A percentile compares a stretch with the other conserved stretches of the same genome.
These are phyloP conservation scores for Incumbomyces delicatus DNA, from an alignment of 2,329 filamentous ascomycete species.

Conservation along the genomic window DNA sequence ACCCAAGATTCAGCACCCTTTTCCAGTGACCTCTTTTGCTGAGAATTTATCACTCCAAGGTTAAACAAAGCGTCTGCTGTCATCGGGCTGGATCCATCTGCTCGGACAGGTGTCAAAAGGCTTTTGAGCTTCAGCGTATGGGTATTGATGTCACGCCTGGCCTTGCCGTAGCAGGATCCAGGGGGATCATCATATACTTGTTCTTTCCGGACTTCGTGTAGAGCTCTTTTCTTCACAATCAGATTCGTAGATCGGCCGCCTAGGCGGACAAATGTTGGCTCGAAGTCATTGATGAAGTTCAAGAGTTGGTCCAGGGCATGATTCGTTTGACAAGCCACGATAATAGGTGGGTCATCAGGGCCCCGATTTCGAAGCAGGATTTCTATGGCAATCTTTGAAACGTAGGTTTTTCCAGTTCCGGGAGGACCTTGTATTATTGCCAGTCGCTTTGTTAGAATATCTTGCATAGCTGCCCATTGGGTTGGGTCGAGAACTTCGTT, in stretches of 20 bases:
- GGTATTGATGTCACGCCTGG: conserved; percentile 30
- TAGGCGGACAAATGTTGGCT: conserved; percentile 53
- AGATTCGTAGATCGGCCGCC: conserved; percentile 61
- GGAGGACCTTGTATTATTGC: conserved; percentile 79
- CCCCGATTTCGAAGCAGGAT: conserved; percentile 53
- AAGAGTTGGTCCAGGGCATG: conserved; percentile 81
- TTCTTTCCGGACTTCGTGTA: conserved; percentile 51
- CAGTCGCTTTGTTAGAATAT: conserved; percentile 62
- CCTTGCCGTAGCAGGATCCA: conserved; percentile 32
- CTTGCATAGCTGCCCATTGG: conserved; percentile 57
- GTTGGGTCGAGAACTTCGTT: conserved; percentile 54
- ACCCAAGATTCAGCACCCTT: conserved; percentile 38
- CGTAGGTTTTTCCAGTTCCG: conserved; percentile 69
- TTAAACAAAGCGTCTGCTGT: conserved; percentile 45
- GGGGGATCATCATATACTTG: conserved; percentile 26
- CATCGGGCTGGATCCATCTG: conserved; percentile 36
- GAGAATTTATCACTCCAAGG: conserved; percentile 49
- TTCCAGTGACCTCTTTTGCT: conserved; percentile 54
- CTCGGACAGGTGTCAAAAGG: conserved; percentile 35
- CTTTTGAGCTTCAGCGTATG: conserved; percentile 31
- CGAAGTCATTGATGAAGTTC: conserved; percentile 51
- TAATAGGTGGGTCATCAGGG: conserved; percentile 53
- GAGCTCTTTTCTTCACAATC: conserved; percentile 54
- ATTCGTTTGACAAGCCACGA: conserved; percentile 80
- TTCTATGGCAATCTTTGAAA: conserved; percentile 62